Base-by-base conservation (phyloP, 495 filamentous ascomycete species). In the Rhizodiscina lignyota region DNA sequence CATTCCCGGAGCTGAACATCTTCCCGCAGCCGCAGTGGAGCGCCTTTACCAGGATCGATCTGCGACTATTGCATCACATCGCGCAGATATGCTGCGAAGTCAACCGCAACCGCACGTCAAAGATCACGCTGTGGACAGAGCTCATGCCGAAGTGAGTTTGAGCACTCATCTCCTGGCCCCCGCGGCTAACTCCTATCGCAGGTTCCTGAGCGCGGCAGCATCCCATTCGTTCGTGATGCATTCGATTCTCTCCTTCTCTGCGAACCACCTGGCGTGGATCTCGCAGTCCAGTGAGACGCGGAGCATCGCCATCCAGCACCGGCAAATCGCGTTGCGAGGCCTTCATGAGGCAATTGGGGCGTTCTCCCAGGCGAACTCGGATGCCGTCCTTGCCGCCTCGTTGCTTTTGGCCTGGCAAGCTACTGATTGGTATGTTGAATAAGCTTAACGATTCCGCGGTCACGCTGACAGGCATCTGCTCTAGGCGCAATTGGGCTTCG, bases 331-430 rank as follows among this genome's bases (percentile, higher is more conserved):
- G 20, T 61, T 94, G 34, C 83, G 82, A 45, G 87, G 91, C 16
- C 57, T 96, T 18, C 84, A 93, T 47, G 75, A 80, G 45, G 83
- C 83, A 12, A 85, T 94, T 43, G 74, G 73, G 21, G 63, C 66
- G 18, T 96, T 96, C 57, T 93, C 83, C 5, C 73, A 67, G 44
- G 74, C 76, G 26, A 94, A 85, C 46, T 84, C 81, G 11, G 87
- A 97, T 58, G 83, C 87, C 23, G 77, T 94, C 37, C 67, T 97
- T 20, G 89, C 86, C 34, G 83, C 89, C 18, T 96, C 86, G 10
- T 74, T 94, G 22, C 66, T 96, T 32, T 64, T 97, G 30, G 87
- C 87, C 30, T 97, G 91, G 91, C 89, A 96, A 60, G 80, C 82
- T 39, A 84, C 77, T 43, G 89, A 96, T 60, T 94, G 85, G 89